Evolutionary conservation across 1,284 basidiomycete genomes (phyloP), one percentile per base, ranked within the genome.

Genomic region (Cerioporus squamosus): DNA sequence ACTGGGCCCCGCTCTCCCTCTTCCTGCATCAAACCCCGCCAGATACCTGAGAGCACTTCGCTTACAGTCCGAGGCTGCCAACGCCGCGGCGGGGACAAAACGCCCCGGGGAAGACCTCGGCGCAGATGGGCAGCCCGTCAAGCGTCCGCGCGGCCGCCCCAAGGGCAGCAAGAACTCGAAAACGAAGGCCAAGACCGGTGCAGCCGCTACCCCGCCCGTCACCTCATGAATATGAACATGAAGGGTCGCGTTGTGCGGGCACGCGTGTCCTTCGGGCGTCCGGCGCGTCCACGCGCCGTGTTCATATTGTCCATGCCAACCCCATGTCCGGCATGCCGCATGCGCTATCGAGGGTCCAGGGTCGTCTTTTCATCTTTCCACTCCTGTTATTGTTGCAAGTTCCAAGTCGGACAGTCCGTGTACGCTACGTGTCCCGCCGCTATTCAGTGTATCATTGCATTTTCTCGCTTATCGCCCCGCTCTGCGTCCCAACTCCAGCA

Each of bases 141-240:
- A 79, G 66, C 74, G 77, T 26, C 77, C 78, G 24, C 72, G 79
- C 14, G 79, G 79, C 6, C 70, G 79, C 36, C 79, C 79, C 45
- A 77, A 77, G 65, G 79, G 79, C 31, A 79, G 77, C 67, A 80
- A 78, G 68, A 80, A 78, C 60, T 74, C 74, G 38, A 74, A 70
- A 54, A 33, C 60, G 22, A 65, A 66, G 49, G 2, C 55, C 50
- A 64, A 64, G 53, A 9, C 55, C 31, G 52, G 51, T 47, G 44
- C 54, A 18, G 45, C 54, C 2, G 50, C 61, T n/a, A 47, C 60
- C 9, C 52, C 22, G 9, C 53, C 59, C 2, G 48, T 44, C 14
- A 17, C 40, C 20, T 49, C 55, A 58, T 24, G 33, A 36, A 36
- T 10, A 36, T 4, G 1, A 7, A 36, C 33, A 36, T 12, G 33